phyloP scores from a whole-genome alignment of 2,329 filamentous ascomycete genomes.

The Scedosporium dehoogii region DNA sequence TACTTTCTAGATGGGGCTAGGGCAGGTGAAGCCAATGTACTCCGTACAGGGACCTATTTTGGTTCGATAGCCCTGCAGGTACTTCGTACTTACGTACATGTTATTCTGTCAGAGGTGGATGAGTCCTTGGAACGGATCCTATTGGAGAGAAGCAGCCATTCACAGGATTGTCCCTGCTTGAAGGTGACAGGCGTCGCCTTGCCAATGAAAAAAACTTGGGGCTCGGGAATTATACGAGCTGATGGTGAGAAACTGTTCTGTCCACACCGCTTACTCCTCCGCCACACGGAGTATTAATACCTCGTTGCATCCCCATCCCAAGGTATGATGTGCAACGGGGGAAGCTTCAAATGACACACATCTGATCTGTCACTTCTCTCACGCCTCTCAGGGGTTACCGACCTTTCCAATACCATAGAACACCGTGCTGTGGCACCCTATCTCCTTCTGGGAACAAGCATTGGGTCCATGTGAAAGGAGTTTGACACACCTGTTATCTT shows the following conservation, averaged over 20 bases:
- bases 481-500: too few relatives aligned
- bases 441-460: background rate
- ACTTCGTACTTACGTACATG: background rate
- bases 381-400: background rate
- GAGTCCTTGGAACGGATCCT: background rate
- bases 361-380: background rate
- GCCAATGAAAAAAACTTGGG: background rate
- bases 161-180: too few relatives aligned
- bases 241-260: too few relatives aligned
- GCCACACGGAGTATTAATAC: too few relatives aligned
- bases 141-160: background rate
- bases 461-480: background rate
- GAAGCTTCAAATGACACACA: background rate
- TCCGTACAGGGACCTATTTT: background rate
- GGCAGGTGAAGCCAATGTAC: background rate
- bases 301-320: too few relatives aligned
- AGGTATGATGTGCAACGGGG: too few relatives aligned
- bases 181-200: background rate
- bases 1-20: background rate
- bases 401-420: background rate
- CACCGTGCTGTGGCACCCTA: background rate
- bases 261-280: too few relatives aligned
- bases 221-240: too few relatives aligned
- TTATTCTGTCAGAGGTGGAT: background rate
- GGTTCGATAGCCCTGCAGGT: background rate